Conservation (phyloP, 805 yeast genomes). For the Ogataea pilisensis region DNA sequence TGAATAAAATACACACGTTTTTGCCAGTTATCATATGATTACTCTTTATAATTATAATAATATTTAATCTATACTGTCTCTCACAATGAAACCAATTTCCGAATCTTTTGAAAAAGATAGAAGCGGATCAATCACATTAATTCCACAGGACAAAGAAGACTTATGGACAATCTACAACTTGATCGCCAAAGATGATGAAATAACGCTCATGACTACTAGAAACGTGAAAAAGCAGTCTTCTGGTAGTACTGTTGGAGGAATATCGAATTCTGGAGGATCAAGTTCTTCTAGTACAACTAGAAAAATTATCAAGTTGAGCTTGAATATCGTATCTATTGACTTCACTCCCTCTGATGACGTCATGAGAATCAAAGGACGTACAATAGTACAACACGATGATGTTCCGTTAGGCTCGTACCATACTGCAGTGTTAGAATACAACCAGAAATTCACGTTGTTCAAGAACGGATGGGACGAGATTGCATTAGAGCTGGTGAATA, state of each 20-base stretch:
- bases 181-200: slow-evolving; percentile 69
- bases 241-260: no score
- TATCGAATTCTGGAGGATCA: no score
- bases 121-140: slow-evolving; percentile 60
- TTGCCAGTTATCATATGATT: no score
- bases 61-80: no score
- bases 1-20: no score
- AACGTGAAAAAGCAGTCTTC: slow-evolving; percentile 42
- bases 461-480: slow-evolving; percentile 81
- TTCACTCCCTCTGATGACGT: slow-evolving; percentile 74
- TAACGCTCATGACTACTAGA: slow-evolving; percentile 65
- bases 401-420: slow-evolving; percentile 86
- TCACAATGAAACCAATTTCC: slow-evolving; percentile 55
- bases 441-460: slow-evolving; percentile 60
- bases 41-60: no score
- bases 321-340: slow-evolving; percentile 66
- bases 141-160: slow-evolving; percentile 89
- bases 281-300: slow-evolving; percentile 34
- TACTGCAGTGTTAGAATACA: slow-evolving; percentile 74
- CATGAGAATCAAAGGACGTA: slow-evolving; percentile 77
- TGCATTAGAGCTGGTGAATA: slow-evolving; percentile 57
- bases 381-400: slow-evolving; percentile 61
- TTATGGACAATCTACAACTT: slow-evolving; percentile 85
- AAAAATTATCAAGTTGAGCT: slow-evolving; percentile 55
- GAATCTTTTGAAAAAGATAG: slow-evolving; percentile 52